Evolutionary conservation across 371 early-diverging fungal species (phyloP), one percentile per base, ranked within the genome.

Genomic region (Mortierella sp.): DNA sequence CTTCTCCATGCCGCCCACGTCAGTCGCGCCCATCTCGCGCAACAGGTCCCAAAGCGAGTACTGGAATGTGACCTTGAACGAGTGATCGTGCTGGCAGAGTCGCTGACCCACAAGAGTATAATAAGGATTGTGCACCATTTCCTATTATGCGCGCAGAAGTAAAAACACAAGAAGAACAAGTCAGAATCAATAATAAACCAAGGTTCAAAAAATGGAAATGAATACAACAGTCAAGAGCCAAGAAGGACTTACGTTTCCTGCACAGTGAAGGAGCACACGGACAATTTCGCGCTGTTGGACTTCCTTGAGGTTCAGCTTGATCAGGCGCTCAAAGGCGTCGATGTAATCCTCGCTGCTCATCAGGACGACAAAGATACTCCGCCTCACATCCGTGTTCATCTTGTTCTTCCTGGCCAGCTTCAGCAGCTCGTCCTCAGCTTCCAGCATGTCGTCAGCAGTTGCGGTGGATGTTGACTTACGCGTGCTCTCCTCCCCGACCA

Each of bases 301-400:
- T 85, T 94, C 95, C 64, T 92, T 95, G 71, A 99, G 88, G 48
- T 91, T 91, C 45, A 99, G 88, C 85, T 93, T 93, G 85, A 94
- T 87, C 44, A 97, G 86, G 44, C 94, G 90, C 79, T 97, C 95
- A 85, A 95, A 96, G 5, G 97, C 97, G 80, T 99, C 99, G 40
- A 96, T 87, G 81, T 95, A 98, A 86, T 98, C 98, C 92, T 96
- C 97, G 79, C 96, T 92, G 83, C 94, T 92, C 95, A 98, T 96
- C 55, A 98, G 87, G 6, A 93, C 92, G 10, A 97, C 91, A 90
- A 99, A 99, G 66, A 99, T 94, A 71, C 93, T 94, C 75, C 96
- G 88, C 65, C 98, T 92, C 16, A 98, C 89, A 79, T 98, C 98
- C 14, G 99, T 98, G 89, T 97, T 97, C 98, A 99, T 97, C 66